These are phyloP conservation scores for Symbiodinium natans DNA, from an alignment of 73 alveolate genomes.

Conservation along the genomic window DNA sequence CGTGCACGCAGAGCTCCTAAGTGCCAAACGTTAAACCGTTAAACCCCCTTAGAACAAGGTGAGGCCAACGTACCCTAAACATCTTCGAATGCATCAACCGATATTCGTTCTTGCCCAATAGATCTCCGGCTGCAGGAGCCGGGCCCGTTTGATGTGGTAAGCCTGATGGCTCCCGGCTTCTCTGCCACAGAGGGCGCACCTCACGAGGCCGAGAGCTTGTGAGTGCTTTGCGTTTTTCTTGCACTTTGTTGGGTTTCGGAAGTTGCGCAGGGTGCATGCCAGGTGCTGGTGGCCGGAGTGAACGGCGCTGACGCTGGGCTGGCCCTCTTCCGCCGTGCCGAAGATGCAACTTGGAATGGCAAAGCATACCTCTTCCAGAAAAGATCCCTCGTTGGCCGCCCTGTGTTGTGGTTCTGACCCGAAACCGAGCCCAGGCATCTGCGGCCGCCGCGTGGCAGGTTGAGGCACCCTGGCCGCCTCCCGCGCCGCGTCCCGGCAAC, in stretches of 20 bases:
- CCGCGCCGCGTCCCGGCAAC: neutral
- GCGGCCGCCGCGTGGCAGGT: neutral
- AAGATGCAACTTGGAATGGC: neutral
- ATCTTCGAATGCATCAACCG: too few relatives aligned
- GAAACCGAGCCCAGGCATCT: too few relatives aligned
- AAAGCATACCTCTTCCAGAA: neutral
- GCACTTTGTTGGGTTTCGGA: too few relatives aligned
- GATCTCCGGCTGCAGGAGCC: conserved; percentile 8
- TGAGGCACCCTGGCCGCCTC: neutral
- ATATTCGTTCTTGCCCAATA: too few relatives aligned
- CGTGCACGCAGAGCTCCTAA: too few relatives aligned
- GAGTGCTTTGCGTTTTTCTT: too few relatives aligned
- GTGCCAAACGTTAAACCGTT: too few relatives aligned
- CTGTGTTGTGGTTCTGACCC: neutral
- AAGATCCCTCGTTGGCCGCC: neutral
- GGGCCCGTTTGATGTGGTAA: neutral
- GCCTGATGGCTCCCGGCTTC: neutral
- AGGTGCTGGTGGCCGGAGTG: neutral
- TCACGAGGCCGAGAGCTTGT: neutral
- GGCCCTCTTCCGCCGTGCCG: neutral
- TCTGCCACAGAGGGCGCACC: neutral
- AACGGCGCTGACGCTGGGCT: neutral
- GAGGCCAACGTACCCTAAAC: too few relatives aligned
- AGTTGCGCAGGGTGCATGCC: neutral
- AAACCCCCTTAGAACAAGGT: too few relatives aligned